These are phyloP conservation scores for Triangularia setosa DNA, from an alignment of 2,329 filamentous ascomycete species.

Conservation along the genomic window DNA sequence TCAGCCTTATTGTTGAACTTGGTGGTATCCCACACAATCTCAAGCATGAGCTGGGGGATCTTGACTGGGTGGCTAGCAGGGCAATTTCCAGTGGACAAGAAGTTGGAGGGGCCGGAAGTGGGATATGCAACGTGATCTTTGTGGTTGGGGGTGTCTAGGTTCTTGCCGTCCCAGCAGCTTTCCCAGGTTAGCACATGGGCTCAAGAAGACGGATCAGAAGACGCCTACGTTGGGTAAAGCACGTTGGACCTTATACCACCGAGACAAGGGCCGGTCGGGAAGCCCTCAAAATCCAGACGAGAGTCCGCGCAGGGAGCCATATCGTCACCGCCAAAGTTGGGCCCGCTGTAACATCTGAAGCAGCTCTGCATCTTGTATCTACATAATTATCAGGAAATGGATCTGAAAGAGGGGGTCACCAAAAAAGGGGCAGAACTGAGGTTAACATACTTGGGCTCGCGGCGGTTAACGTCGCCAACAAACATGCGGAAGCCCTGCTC, in stretches of 20 bases:
- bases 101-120: conserved; percentile 38
- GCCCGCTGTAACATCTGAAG: conserved; percentile 42
- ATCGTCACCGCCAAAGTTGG: conserved; percentile 40
- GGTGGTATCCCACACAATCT: conserved; percentile 43
- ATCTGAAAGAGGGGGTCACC: too few species aligned
- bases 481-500: conserved; percentile 46
- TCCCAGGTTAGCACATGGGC: background rate
- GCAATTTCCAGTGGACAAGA: conserved; percentile 30
- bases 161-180: conserved; percentile 48
- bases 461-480: conserved; percentile 38
- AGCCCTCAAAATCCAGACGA: conserved; percentile 34
- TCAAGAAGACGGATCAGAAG: conserved; percentile 26
- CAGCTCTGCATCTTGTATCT: conserved; percentile 35
- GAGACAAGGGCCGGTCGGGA: conserved; percentile 37
- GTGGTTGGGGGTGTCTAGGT: conserved; percentile 44
- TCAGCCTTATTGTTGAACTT: conserved; percentile 34
- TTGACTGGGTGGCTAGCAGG: conserved; percentile 36
- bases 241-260: conserved; percentile 44
- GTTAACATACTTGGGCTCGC: conserved; percentile 22
- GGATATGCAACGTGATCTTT: conserved; percentile 39
- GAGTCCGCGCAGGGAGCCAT: conserved; percentile 35
- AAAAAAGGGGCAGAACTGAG: too few species aligned
- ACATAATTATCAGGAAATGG: too few species aligned
- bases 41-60: conserved; percentile 44
- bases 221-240: conserved; percentile 49